Base-by-base conservation (phyloP, 2,329 filamentous ascomycete genomes). In the Cytospora mali region DNA sequence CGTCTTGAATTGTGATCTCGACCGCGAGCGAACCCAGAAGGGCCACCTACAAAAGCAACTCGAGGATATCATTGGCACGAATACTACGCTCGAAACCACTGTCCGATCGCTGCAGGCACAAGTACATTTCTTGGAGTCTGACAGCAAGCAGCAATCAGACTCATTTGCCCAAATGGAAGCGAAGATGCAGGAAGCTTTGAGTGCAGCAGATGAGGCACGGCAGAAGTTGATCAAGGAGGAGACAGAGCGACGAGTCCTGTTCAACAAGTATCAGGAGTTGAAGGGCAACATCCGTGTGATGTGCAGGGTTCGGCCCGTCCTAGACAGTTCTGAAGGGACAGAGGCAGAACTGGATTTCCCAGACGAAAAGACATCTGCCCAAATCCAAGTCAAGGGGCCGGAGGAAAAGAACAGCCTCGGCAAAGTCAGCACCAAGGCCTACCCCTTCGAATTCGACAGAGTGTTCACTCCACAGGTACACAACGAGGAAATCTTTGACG, bases 281-380 rank as follows among this genome's bases (percentile, higher is more conserved):
- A 97, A 97, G 75, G 95, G 95, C 70, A 99, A 99, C 73, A 99
- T 99, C 71, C 90, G 95, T 23, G 95, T 99, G 68, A 99, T 99
- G 86, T 98, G 94, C 72, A 88, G 95, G 73, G 94, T 98, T 29
- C 89, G 96, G 48, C 95, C 95, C 1, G 80, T 89, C 0, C 79
- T 90, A 25, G 80, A 80, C 27, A 69, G 75, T 0, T 75, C 79
- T 0, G 88, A 90, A 62, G 87, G 88, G 7, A 82, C 87, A 27
- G 81, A 86, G 14, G 92, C 94, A 3, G 84, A 86, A 56, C 91
- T 98, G 67, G 81, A 84, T 2, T 97, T 92, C 68, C 93, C 94
- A 0, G 80, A 98, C 39, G 85, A 90, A 18, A 91, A 92, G 64
- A 95, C 96, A 28, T 91, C 90, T 50, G 91, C 93, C 61, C 93